Percentiles rank a stretch among this genome's conserved stretches.
Evolutionary conservation across 2,329 filamentous ascomycete species (phyloP).

Genomic region (Trichoderma sp.): DNA sequence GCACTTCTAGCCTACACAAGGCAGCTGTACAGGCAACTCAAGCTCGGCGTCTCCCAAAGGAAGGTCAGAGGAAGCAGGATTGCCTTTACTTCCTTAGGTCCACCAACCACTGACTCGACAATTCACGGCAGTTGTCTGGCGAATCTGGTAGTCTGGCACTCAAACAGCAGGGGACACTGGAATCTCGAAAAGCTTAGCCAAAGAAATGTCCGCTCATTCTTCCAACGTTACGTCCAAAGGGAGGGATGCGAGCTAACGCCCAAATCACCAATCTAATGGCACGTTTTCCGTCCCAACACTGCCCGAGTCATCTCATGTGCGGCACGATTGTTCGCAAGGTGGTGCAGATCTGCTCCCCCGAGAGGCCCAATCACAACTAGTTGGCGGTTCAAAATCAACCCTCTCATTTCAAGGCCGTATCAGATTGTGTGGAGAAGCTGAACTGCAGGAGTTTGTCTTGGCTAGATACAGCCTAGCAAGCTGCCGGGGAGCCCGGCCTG

Average conservation of each 20-base stretch:
- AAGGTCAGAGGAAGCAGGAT: background rate
- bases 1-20: background rate
- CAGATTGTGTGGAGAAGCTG: constrained; percentile 2
- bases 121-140: background rate
- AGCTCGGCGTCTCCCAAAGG: background rate
- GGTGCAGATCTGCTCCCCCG: background rate
- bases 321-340: background rate
- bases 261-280: background rate
- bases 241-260: background rate
- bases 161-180: background rate
- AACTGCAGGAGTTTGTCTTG: background rate
- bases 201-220: background rate
- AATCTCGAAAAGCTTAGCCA: background rate
- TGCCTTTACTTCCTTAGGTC: background rate
- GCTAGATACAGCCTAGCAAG: background rate
- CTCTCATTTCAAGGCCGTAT: constrained; percentile 7
- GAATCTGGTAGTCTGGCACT: background rate
- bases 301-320: background rate
- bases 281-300: background rate
- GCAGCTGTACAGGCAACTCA: background rate
- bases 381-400: background rate
- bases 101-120: background rate
- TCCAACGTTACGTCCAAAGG: background rate
- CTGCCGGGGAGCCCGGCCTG: background rate
- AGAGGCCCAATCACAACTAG: background rate